Evolutionary conservation across 345 rosid species (phyloP), one percentile per base, ranked within the genome.

Genomic region (Eutrema japonicum): DNA sequence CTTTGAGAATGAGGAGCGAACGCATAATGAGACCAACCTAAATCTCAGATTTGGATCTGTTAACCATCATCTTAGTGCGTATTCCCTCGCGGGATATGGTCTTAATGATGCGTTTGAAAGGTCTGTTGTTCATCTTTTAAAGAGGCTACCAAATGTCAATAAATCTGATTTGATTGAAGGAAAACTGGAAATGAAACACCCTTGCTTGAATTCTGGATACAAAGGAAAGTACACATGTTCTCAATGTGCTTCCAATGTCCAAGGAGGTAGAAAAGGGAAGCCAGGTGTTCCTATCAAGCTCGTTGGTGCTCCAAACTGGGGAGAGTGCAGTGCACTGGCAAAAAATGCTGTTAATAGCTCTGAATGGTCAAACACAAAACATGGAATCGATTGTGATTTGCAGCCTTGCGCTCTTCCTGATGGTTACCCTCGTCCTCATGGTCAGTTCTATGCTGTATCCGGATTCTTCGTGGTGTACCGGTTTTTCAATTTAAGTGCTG

Each of bases 71-170:
- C 96, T 95, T 55, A 92, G 82, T 81, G 99, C 99, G 10, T 95
- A 95, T 80, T 95, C 99, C 71, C 98, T 95, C 33, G 75, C 96
- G 10, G 99, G 99, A 41, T 95, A 92, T 82, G 99, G 99, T 70
- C 87, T 95, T 81, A 95, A 95, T 74, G 99, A 95, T 81, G 98
- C 99, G 50, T 95, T 95, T 77, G 99, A 85, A 76, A 95, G 86
- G 79, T 87, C 96, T 60, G 99, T 95, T 63, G 83, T 77, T 59
- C 83, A 77, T 61, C 83, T 90, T 41, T 79, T 92, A 12, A 87
- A 77, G 71, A 64, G 45, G 58, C 79, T 86, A 73, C 87, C 82
- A 16, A 77, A 78, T 77, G 73, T 74, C 61, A 77, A 80, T 45
- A 68, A 49, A 51, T 70, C 81, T 40, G 87, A 87, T 76, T 47